Percentiles rank a stretch among this genome's conserved stretches.
Conservation (phyloP, 2,329 filamentous ascomycete species). For the Mariannaea sp. region DNA sequence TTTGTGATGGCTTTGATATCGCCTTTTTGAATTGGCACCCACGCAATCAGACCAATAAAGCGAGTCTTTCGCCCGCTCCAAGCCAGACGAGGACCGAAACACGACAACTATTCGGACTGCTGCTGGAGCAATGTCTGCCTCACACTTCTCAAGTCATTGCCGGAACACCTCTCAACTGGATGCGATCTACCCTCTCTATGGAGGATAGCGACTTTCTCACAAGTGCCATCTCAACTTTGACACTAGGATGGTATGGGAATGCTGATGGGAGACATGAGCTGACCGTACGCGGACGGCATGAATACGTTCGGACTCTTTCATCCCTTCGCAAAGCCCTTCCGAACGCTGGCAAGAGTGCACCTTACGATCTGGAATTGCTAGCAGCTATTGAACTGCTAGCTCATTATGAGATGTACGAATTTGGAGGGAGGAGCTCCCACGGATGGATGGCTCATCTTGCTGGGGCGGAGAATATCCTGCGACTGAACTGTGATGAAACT, state of each 20-base stretch:
- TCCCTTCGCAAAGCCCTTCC: not conserved
- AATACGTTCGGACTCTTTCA: not conserved
- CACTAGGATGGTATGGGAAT: slow-evolving; percentile 4
- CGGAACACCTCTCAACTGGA: not conserved
- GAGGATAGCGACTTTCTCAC: not conserved
- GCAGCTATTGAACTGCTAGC: not conserved
- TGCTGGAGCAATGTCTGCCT: slow-evolving; percentile 1
- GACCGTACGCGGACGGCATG: not conserved
- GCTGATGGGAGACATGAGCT: not conserved
- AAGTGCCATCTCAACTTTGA: not conserved
- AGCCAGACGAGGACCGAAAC: not conserved
- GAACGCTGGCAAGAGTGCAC: not conserved
- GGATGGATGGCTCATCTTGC: not conserved
- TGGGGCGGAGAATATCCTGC: not conserved
- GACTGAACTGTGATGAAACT: not conserved
- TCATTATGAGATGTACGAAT: slow-evolving; percentile 6
- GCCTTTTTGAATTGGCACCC: not conserved
- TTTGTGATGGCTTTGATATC: not conserved
- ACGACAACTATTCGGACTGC: not conserved
- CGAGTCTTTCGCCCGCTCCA: not conserved
- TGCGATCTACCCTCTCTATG: not conserved
- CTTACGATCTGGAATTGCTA: not conserved
- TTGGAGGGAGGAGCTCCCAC: not conserved
- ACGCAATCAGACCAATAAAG: not conserved
- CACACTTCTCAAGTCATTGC: slow-evolving; percentile 3